These are phyloP conservation scores for Cornus controversa DNA, from an alignment of 148 eudicot species.

Conservation along the genomic window DNA sequence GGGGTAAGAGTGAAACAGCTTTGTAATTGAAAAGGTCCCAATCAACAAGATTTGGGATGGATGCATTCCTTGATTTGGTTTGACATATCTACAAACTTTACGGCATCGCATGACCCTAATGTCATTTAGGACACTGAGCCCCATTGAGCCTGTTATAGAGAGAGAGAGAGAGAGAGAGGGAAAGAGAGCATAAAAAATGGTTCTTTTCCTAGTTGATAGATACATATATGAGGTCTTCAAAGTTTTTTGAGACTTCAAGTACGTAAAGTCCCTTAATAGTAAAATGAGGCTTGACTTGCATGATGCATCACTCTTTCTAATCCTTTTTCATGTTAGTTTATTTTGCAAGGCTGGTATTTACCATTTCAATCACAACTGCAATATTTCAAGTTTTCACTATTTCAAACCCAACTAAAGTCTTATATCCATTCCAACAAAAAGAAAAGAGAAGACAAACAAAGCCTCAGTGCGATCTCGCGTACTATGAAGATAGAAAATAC, in stretches of 20 bases:
- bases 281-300: slow-evolving; percentile 28
- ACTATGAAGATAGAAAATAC: too few relatives aligned
- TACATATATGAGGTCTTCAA: slow-evolving; percentile 31
- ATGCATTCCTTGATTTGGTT: slow-evolving; percentile 49
- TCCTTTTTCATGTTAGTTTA: too few relatives aligned
- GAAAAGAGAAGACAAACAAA: too few relatives aligned
- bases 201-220: slow-evolving; percentile 6
- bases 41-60: slow-evolving; percentile 51
- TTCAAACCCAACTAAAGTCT: too few relatives aligned
- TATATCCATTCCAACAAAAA: too few relatives aligned
- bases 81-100: slow-evolving; percentile 38
- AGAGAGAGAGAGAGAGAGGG: slow-evolving; percentile 5
- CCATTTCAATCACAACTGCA: neutral
- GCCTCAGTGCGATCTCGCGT: too few relatives aligned
- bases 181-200: neutral
- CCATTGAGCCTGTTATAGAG: neutral
- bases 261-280: slow-evolving; percentile 58
- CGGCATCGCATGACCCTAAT: slow-evolving; percentile 34
- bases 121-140: slow-evolving; percentile 29
- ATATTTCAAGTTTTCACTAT: too few relatives aligned
- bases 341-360: too few relatives aligned
- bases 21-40: slow-evolving; percentile 24
- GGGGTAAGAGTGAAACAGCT: neutral
- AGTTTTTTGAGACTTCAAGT: slow-evolving; percentile 40
- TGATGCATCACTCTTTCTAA: slow-evolving; percentile 13